A percentile compares a stretch with the other conserved stretches of the same genome.
phyloP scores from a whole-genome alignment of 2,329 filamentous ascomycete species.

The Calcarisporium arbuscula region DNA sequence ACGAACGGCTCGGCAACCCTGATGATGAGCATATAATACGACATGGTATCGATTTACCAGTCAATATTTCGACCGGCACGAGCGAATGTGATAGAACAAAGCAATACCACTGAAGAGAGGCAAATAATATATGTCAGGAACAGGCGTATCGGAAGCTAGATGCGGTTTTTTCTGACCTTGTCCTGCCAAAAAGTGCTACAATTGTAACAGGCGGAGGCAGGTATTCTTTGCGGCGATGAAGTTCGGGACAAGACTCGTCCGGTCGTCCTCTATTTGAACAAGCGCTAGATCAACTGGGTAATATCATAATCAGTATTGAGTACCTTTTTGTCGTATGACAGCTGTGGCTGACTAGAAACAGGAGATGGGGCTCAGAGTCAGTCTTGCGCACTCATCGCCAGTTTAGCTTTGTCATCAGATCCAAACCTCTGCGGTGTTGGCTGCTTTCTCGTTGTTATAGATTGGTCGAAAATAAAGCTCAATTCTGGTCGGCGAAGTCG shows the following conservation, averaged over 20 bases:
- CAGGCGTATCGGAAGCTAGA: constrained; percentile 4
- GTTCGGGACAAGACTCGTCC: constrained; percentile 1
- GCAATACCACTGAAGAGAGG: too few relatives aligned
- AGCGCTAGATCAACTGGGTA: constrained; percentile 4
- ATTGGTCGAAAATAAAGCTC: too few relatives aligned
- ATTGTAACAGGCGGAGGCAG: constrained; percentile 1
- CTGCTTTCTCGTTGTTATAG: too few relatives aligned
- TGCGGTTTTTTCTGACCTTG: neutral
- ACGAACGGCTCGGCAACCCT: constrained; percentile 7
- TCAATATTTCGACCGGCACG: neutral
- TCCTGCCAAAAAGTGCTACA: neutral
- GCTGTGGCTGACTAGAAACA: neutral
- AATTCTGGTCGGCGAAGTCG: too few relatives aligned
- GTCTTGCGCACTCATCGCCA: neutral
- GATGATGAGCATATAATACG: constrained; percentile 8
- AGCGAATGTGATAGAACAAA: too few relatives aligned
- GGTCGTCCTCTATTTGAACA: neutral
- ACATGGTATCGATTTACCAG: constrained; percentile 3
- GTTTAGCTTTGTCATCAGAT: too few relatives aligned
- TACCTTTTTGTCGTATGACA: neutral
- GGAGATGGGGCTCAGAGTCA: constrained; percentile 12
- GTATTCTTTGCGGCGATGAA: constrained; percentile 2
- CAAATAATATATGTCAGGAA: constrained; percentile 7
- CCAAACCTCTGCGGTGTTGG: too few relatives aligned
- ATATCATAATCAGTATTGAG: constrained; percentile 4